Percentiles rank a stretch among this genome's conserved stretches.
phyloP scores from a whole-genome alignment of 164 flowering plant genomes.

The Nymphaea colorata region DNA sequence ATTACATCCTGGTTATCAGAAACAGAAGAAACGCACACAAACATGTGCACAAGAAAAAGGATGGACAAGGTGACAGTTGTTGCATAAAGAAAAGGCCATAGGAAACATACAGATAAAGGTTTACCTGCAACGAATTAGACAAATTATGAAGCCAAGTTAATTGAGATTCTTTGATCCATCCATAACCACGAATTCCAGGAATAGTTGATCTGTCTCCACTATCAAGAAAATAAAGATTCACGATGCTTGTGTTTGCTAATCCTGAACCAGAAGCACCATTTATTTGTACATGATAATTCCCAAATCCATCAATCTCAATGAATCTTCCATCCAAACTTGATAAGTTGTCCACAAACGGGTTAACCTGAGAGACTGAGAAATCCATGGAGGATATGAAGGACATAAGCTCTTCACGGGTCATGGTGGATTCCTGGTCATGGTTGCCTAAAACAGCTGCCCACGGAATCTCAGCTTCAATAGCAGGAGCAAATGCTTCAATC shows the following conservation, averaged over 20 bases:
- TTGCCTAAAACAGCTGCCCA: conserved; percentile 96
- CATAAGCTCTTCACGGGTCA: conserved; percentile 83
- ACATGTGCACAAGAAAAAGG: too few relatives aligned
- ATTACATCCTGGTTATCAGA: too few relatives aligned
- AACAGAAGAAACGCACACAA: too few relatives aligned
- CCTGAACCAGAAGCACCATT: conserved; percentile 57
- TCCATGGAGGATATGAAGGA: conserved; percentile 67
- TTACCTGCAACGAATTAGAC: background rate
- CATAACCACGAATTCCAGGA: conserved; percentile 54
- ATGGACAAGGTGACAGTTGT: too few relatives aligned
- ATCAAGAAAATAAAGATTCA: conserved; percentile 81
- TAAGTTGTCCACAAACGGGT: conserved; percentile 29
- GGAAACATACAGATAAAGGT: too few relatives aligned
- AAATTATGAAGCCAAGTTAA: conserved; percentile 51
- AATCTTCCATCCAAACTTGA: conserved; percentile 5
- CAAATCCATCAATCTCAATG: conserved; percentile 65
- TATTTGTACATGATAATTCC: conserved; percentile 63
- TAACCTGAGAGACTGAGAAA: conserved; percentile 58
- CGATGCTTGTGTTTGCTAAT: conserved; percentile 50
- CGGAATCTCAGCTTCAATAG: conserved; percentile 52
- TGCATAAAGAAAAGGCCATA: too few relatives aligned
- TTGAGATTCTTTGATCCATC: conserved; percentile 90
- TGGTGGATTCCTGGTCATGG: conserved; percentile 92
- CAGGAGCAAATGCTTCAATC: conserved; percentile 54
- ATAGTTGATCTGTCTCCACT: conserved; percentile 69